A percentile compares a stretch with the other conserved stretches of the same genome.
phyloP scores from a whole-genome alignment of 2,329 filamentous ascomycete species.

The Dactylellina cionopaga region DNA sequence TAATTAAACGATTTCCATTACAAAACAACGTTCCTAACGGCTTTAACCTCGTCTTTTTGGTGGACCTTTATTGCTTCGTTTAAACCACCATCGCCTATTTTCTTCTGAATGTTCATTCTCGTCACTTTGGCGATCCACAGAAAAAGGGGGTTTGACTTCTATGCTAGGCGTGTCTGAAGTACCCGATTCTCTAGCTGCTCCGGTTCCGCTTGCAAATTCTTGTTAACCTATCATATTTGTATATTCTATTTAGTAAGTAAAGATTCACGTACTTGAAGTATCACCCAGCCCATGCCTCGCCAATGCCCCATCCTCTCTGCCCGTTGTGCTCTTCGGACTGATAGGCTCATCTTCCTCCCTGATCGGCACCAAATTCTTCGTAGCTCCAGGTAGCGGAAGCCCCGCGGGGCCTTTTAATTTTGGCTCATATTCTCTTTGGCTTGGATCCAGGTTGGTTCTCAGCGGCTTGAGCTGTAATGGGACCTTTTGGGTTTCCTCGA shows the following conservation, averaged over 20 bases:
- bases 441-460: not conserved
- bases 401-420: slow-evolving; percentile 17
- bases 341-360: not conserved
- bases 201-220: too few relatives aligned
- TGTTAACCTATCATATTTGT: not conserved
- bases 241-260: slow-evolving; percentile 4
- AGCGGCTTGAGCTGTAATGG: not conserved
- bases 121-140: not conserved
- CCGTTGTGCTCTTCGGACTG: not conserved
- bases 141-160: not conserved
- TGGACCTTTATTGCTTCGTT: too few relatives aligned
- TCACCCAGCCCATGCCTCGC: not conserved
- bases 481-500: not conserved
- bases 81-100: not conserved
- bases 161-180: not conserved
- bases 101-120: not conserved
- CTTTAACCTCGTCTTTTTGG: too few relatives aligned
- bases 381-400: not conserved
- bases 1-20: too few relatives aligned
- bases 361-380: not conserved
- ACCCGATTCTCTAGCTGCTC: not conserved
- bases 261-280: not conserved
- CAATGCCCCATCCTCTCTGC: not conserved
- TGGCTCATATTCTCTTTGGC: too few relatives aligned
- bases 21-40: too few relatives aligned